A percentile compares a stretch with the other conserved stretches of the same genome.
Evolutionary conservation across 306 rosid genomes (phyloP).

Genomic region (Vigna unguiculata): DNA sequence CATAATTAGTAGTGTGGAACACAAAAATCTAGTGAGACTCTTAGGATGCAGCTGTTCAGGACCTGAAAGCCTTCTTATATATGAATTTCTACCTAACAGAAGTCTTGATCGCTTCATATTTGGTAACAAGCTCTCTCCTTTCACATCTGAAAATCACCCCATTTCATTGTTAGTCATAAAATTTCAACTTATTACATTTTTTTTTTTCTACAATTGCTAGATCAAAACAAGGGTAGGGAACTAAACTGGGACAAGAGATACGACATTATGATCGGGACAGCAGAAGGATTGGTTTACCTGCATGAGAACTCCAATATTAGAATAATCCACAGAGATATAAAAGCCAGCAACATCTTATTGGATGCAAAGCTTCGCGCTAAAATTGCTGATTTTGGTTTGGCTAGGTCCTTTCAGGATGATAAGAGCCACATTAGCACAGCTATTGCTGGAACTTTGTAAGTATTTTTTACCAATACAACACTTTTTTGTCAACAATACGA

Average conservation of each 20-base stretch:
- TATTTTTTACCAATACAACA: background rate
- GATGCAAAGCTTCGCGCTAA: slow-evolving; percentile 70
- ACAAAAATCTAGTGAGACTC: slow-evolving; percentile 71
- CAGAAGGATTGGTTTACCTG: slow-evolving; percentile 80
- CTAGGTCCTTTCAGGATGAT: slow-evolving; percentile 77
- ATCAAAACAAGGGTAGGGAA: slow-evolving; percentile 54
- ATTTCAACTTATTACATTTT: slow-evolving; percentile 3
- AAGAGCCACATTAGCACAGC: slow-evolving; percentile 86
- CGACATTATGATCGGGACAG: slow-evolving; percentile 65
- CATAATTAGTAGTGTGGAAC: slow-evolving; percentile 83
- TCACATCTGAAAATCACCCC: background rate
- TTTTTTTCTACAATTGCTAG: slow-evolving; percentile 46
- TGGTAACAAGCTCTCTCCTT: slow-evolving; percentile 46
- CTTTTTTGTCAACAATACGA: background rate
- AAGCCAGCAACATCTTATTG: slow-evolving; percentile 78
- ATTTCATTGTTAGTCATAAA: background rate
- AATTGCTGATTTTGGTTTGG: slow-evolving; percentile 89
- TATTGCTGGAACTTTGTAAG: slow-evolving; percentile 87
- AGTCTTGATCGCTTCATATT: slow-evolving; percentile 82
- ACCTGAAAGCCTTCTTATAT: slow-evolving; percentile 86
- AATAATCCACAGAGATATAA: slow-evolving; percentile 84
- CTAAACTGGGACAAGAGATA: slow-evolving; percentile 77
- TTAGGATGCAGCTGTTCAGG: slow-evolving; percentile 86
- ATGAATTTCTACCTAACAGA: slow-evolving; percentile 70
- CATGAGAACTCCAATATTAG: slow-evolving; percentile 68